Percentiles rank a stretch among this genome's conserved stretches.
Evolutionary conservation across 2,329 filamentous ascomycete genomes (phyloP).

Genomic region (Epichloe glyceriae): DNA sequence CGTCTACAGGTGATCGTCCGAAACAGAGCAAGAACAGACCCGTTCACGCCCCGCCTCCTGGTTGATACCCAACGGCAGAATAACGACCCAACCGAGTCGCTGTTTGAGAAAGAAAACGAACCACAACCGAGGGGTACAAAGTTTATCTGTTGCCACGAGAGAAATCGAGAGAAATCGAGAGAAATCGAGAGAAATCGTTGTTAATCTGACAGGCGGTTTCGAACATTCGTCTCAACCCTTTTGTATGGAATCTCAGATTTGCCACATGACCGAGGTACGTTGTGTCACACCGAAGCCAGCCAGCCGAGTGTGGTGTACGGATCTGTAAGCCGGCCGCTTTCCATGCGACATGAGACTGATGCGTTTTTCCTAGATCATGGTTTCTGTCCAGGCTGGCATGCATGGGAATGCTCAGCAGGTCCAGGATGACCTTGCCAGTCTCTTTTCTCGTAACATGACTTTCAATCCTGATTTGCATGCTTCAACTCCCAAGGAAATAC

Average conservation of each 20-base stretch:
- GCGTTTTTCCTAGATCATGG: slow-evolving; percentile 18
- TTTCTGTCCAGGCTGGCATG: slow-evolving; percentile 17
- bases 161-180: background rate
- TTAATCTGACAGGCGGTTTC: background rate
- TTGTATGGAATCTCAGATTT: background rate
- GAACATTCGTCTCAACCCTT: background rate
- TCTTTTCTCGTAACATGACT: slow-evolving; percentile 66
- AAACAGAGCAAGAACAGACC: background rate
- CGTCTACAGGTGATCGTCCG: slow-evolving; percentile 1
- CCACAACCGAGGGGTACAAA: background rate
- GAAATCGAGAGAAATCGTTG: background rate
- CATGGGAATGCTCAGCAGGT: slow-evolving; percentile 36
- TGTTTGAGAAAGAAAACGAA: background rate
- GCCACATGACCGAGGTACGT: slow-evolving; percentile 2
- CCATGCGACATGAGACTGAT: background rate
- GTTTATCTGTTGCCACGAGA: background rate
- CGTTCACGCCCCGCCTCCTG: background rate
- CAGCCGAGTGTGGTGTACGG: background rate
- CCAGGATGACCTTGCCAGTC: slow-evolving; percentile 69
- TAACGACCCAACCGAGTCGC: slow-evolving; percentile 8
- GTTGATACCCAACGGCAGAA: slow-evolving; percentile 11
- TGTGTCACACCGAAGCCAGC: background rate
- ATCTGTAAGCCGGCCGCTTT: background rate
- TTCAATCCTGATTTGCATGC: slow-evolving; percentile 33
- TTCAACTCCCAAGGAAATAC: slow-evolving; percentile 12